phyloP scores from a whole-genome alignment of 768 basidiomycete species.

The Rhodotorula paludigena region DNA sequence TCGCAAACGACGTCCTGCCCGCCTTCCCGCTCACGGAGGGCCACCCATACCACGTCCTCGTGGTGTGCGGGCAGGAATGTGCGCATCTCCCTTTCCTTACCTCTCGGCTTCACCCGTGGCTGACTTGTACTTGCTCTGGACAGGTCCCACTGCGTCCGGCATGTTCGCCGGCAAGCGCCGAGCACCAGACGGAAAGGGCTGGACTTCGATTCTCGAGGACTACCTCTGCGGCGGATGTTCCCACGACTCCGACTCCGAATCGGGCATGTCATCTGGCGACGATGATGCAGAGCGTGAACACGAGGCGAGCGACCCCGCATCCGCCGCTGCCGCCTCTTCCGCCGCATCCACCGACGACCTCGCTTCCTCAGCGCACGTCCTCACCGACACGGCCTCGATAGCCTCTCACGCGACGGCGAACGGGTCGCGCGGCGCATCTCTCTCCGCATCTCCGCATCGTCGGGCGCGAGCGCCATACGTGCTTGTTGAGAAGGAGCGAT shows the following conservation, averaged over 20 bases:
- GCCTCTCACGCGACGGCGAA: not conserved
- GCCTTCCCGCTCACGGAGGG: constrained; percentile 20
- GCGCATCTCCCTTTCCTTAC: not conserved
- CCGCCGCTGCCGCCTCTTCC: not conserved
- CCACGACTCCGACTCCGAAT: constrained; percentile 10
- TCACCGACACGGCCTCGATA: too few species aligned
- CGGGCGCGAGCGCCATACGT: constrained; percentile 66
- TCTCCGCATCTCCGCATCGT: not conserved
- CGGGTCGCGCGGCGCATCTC: not conserved
- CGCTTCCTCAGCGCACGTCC: not conserved
- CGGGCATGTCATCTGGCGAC: not conserved
- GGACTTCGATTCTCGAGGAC: constrained; percentile 41
- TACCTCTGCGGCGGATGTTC: constrained; percentile 40
- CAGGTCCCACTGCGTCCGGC: constrained; percentile 27
- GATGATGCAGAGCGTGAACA: not conserved
- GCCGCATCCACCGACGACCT: not conserved
- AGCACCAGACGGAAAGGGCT: constrained; percentile 28
- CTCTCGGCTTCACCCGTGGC: too few species aligned
- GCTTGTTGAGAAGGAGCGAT: constrained; percentile 76
- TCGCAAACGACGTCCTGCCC: constrained; percentile 11
- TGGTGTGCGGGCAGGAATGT: constrained; percentile 41
- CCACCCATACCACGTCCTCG: constrained; percentile 42
- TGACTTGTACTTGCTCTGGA: not conserved
- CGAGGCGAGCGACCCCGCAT: not conserved
- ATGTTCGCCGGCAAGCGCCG: constrained; percentile 26